Percentiles rank a stretch among this genome's conserved stretches.
Conservation (phyloP, 164 flowering plant species). For the Macadamia integrifolia region DNA sequence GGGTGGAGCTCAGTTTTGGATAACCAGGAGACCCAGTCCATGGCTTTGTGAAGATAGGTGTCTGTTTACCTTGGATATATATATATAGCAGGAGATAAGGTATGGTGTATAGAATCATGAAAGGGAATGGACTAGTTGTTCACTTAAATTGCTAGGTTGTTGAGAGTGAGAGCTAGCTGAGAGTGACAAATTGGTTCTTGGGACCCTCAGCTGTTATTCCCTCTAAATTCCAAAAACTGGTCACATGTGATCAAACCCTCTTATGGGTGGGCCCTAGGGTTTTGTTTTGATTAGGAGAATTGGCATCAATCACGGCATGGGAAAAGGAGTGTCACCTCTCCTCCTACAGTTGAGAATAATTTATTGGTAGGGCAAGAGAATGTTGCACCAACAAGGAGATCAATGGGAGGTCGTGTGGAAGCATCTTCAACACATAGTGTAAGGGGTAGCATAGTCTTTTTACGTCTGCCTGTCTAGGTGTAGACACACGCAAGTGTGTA, state of each 20-base stretch:
- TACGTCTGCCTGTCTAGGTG: no score
- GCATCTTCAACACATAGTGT: no score
- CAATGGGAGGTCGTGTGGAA: no score
- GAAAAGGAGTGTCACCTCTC: neutral
- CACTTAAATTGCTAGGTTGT: conserved; percentile 22
- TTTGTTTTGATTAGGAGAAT: neutral
- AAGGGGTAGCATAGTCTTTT: no score
- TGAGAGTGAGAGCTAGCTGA: conserved; percentile 19
- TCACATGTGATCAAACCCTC: neutral
- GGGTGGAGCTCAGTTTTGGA: conserved; percentile 58
- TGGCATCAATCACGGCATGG: conserved; percentile 3
- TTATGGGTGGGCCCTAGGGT: conserved; percentile 2
- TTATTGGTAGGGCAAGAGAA: neutral
- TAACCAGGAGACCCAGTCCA: conserved; percentile 91
- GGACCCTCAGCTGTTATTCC: neutral
- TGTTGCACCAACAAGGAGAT: no score
- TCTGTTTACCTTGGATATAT: neutral
- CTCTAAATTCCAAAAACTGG: neutral
- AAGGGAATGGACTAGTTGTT: conserved; percentile 14
- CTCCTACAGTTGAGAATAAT: neutral
- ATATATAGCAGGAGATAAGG: conserved; percentile 7
- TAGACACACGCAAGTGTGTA: no score
- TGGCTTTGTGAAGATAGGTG: conserved; percentile 18
- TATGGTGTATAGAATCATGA: neutral
- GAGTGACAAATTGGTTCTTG: conserved; percentile 8